These are phyloP conservation scores for Ogataea zsoltii DNA, from an alignment of 805 yeast genomes.

Conservation along the genomic window DNA sequence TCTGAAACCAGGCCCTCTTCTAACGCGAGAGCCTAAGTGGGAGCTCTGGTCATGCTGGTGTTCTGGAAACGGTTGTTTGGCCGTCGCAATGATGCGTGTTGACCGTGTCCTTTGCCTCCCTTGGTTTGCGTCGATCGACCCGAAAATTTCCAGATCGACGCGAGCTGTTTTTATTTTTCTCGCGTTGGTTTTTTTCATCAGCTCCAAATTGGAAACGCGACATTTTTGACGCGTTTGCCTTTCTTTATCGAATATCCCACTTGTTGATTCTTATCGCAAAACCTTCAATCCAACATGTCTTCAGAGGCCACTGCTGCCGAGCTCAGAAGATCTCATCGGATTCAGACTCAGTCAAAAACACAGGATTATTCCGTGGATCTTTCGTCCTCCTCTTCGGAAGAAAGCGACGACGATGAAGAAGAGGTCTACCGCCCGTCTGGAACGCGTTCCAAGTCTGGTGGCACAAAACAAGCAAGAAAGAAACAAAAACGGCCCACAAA, in stretches of 20 bases:
- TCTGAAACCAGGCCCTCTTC: conserved; percentile 7
- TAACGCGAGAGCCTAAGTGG: conserved; percentile 2
- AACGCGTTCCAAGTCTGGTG: conserved; percentile 18
- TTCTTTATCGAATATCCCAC: no score
- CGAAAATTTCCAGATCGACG: conserved; percentile 1
- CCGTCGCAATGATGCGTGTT: not conserved
- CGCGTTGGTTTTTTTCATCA: not conserved
- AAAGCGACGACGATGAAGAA: conserved; percentile 22
- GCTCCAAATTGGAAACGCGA: conserved; percentile 2
- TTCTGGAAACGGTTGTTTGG: not conserved
- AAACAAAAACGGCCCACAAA: conserved; percentile 22
- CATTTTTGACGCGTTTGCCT: not conserved
- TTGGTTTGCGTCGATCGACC: not conserved
- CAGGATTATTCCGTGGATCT: conserved; percentile 15
- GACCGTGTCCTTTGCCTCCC: not conserved
- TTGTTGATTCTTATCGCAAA: not conserved
- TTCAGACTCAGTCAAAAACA: conserved; percentile 13
- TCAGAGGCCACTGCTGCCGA: not conserved
- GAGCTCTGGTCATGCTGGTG: no score
- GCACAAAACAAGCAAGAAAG: conserved; percentile 31
- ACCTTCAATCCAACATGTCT: conserved; percentile 2
- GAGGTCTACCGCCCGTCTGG: conserved; percentile 21
- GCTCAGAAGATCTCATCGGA: conserved; percentile 18
- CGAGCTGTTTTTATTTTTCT: not conserved
- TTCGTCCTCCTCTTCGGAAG: conserved; percentile 12